phyloP scores from a whole-genome alignment of 441 rosid species.

The Cnidoscolus chayamansa region DNA sequence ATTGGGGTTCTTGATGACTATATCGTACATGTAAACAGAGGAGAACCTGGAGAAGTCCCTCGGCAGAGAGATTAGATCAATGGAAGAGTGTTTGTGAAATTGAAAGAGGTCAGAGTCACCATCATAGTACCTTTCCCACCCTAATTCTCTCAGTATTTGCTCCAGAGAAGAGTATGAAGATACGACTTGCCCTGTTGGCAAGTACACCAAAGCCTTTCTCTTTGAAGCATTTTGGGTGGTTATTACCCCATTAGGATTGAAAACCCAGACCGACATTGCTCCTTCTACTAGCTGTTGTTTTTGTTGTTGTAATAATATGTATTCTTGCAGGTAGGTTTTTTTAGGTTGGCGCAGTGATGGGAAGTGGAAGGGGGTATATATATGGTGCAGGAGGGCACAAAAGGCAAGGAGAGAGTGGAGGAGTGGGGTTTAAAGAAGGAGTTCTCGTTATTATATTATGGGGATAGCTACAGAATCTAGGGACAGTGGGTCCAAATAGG shows the following conservation, averaged over 20 bases:
- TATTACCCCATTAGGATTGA: constrained; percentile 59
- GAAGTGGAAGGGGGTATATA: constrained; percentile 33
- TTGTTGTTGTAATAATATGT: no score
- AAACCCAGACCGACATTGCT: constrained; percentile 75
- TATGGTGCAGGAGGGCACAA: constrained; percentile 3
- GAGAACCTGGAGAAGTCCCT: constrained; percentile 76
- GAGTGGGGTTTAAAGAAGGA: no score
- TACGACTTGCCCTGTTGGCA: constrained; percentile 61
- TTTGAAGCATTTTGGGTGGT: constrained; percentile 11
- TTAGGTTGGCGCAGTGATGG: constrained; percentile 25
- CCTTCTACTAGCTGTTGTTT: no score
- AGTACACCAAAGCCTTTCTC: constrained; percentile 65
- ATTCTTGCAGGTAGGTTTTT: no score
- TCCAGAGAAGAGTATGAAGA: constrained; percentile 65
- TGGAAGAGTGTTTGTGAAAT: constrained; percentile 79
- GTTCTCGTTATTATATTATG: no score
- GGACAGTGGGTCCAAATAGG: constrained; percentile 40
- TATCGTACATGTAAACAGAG: constrained; percentile 84
- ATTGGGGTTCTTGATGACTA: constrained; percentile 81
- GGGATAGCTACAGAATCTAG: constrained; percentile 36
- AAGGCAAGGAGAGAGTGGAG: constrained; percentile 21
- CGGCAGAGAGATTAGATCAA: constrained; percentile 88
- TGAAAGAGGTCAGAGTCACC: constrained; percentile 64
- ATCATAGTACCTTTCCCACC: constrained; percentile 86
- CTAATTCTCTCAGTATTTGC: constrained; percentile 56